A percentile compares a stretch with the other conserved stretches of the same genome.
phyloP scores from a whole-genome alignment of 2,329 filamentous ascomycete species.

The Acarospora socialis region DNA sequence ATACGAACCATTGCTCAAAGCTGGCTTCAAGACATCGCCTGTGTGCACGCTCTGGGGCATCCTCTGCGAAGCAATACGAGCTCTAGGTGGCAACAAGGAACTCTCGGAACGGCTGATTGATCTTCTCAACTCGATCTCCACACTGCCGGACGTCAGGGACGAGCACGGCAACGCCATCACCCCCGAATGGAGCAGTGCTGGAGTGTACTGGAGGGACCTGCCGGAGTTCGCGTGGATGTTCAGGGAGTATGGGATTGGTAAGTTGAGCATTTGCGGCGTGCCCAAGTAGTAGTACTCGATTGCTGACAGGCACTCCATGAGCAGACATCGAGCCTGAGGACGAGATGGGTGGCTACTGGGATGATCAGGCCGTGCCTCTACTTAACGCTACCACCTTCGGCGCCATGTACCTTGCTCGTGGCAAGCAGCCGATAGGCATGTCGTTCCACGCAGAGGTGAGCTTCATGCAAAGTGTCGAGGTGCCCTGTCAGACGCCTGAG shows the following conservation, averaged over 20 bases:
- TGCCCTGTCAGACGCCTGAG: conserved; percentile 4
- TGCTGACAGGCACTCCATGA: background rate
- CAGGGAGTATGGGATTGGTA: conserved; percentile 1
- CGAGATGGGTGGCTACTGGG: conserved; percentile 1
- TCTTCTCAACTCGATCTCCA: conserved; percentile 2
- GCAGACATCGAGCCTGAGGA: background rate
- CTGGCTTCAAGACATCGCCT: background rate
- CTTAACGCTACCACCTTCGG: conserved; percentile 4
- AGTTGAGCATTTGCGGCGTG: background rate
- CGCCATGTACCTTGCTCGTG: conserved; percentile 4
- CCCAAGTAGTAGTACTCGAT: background rate
- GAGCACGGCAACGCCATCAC: background rate
- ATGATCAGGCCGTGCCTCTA: conserved; percentile 2
- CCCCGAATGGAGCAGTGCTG: background rate
- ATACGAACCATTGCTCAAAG: conserved; percentile 1
- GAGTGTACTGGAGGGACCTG: conserved; percentile 5
- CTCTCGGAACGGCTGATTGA: background rate
- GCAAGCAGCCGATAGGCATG: conserved; percentile 5
- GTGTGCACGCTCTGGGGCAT: conserved; percentile 1
- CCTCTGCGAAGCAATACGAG: conserved; percentile 1
- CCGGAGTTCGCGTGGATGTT: conserved; percentile 1
- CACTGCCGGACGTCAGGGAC: conserved; percentile 2
- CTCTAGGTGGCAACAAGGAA: background rate
- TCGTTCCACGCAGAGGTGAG: conserved; percentile 3
- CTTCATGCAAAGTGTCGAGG: conserved; percentile 2